These are phyloP conservation scores for Leccinum rimulosum DNA, from an alignment of 768 basidiomycete species.

Conservation along the genomic window DNA sequence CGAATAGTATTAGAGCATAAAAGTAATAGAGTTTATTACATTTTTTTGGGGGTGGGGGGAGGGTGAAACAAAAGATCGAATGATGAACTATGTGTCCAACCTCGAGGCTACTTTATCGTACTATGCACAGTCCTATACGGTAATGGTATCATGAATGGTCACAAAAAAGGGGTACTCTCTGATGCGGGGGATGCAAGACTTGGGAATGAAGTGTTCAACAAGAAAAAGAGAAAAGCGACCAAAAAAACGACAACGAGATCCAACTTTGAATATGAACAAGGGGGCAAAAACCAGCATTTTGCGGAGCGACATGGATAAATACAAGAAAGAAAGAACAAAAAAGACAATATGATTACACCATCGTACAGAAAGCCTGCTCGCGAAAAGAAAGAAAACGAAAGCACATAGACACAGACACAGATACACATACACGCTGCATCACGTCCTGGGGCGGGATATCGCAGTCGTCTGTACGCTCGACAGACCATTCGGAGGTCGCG, in stretches of 20 bases:
- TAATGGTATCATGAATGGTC: constrained; percentile 15
- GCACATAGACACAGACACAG: background rate
- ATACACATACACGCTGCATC: constrained; percentile 4
- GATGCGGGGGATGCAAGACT: constrained; percentile 8
- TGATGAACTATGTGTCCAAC: constrained; percentile 2
- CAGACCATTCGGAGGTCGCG: constrained; percentile 31
- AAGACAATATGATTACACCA: background rate
- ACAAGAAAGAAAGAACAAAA: background rate
- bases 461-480: constrained; percentile 25
- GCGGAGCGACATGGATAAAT: background rate
- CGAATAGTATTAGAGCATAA: constrained; percentile 1
- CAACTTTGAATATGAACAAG: background rate
- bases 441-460: constrained; percentile 30
- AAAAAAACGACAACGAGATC: background rate
- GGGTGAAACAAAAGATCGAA: background rate
- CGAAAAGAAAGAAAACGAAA: constrained; percentile 3
- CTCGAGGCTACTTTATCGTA: constrained; percentile 11
- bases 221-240: background rate
- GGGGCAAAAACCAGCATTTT: background rate
- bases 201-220: background rate
- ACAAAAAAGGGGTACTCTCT: constrained; percentile 11
- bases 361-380: constrained; percentile 13
- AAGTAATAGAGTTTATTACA: background rate
- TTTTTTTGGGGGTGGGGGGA: background rate
- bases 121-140: constrained; percentile 16